A percentile compares a stretch with the other conserved stretches of the same genome.
Conservation (phyloP, 2,329 filamentous ascomycete genomes). For the Claviceps cyperi region DNA sequence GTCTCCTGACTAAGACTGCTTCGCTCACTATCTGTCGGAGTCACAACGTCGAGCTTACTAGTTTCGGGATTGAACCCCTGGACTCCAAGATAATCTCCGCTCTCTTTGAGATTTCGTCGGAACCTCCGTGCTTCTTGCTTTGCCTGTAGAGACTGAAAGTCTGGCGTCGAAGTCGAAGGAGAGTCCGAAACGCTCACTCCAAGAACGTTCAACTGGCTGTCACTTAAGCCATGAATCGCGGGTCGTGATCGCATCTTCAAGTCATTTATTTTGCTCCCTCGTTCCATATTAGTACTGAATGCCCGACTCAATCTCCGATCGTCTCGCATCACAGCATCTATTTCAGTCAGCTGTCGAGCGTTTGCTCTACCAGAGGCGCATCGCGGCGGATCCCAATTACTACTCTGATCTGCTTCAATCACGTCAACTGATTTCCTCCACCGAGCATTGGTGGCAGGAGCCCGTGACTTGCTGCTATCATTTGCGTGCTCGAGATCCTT, state of each 20-base stretch:
- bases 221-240: background rate
- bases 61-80: conserved; percentile 44
- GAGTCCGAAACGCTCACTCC: background rate
- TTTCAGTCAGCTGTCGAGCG: background rate
- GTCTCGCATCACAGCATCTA: background rate
- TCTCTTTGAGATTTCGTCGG: conserved; percentile 34
- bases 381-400: conserved; percentile 23
- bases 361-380: conserved; percentile 9
- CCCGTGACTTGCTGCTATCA: conserved; percentile 1
- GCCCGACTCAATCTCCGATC: conserved; percentile 11
- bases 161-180: background rate
- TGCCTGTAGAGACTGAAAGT: conserved; percentile 10
- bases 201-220: background rate
- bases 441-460: conserved; percentile 5
- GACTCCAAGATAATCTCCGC: conserved; percentile 44
- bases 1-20: conserved; percentile 19
- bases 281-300: conserved; percentile 3
- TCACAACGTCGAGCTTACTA: conserved; percentile 36
- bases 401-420: conserved; percentile 16
- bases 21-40: conserved; percentile 32
- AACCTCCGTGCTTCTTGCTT: conserved; percentile 19
- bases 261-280: conserved; percentile 3
- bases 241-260: background rate
- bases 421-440: conserved; percentile 9
- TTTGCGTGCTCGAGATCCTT: conserved; percentile 5